Conservation (phyloP, 805 yeast species). For the Saturnispora halmiae region DNA sequence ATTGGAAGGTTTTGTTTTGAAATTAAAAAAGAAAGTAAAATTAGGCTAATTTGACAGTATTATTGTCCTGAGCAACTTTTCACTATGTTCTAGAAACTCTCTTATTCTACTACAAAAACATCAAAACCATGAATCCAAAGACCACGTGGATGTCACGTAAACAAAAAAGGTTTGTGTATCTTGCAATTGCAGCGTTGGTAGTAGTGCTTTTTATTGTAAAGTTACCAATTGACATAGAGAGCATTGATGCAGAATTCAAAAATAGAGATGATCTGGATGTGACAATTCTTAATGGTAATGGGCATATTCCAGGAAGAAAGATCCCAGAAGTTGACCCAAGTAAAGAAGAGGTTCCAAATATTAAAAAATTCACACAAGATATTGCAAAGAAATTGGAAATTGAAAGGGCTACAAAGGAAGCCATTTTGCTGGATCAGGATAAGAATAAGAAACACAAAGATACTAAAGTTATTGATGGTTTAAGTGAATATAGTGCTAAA, state of each 20-base stretch:
- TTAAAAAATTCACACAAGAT: background rate
- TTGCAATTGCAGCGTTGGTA: background rate
- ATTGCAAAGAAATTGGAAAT: constrained; percentile 1
- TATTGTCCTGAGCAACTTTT: too few relatives aligned
- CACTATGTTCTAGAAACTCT: too few relatives aligned
- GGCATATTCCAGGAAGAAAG: constrained; percentile 1
- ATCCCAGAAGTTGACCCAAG: background rate
- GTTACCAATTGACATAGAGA: background rate
- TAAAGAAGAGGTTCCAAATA: background rate
- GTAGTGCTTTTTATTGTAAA: background rate
- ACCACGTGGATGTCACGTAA: constrained; percentile 1
- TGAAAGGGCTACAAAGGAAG: constrained; percentile 1
- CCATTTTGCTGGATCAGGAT: constrained; percentile 9
- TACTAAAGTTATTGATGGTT: background rate
- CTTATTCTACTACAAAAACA: background rate
- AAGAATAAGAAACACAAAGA: constrained; percentile 9
- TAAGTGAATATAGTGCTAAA: constrained; percentile 31
- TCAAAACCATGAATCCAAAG: constrained; percentile 5
- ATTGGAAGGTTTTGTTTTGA: too few relatives aligned
- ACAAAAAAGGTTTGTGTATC: constrained; percentile 4
- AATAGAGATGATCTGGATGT: background rate
- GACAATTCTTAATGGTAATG: constrained; percentile 4
- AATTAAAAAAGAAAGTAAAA: too few relatives aligned
- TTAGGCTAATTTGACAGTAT: too few relatives aligned
- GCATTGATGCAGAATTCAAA: constrained; percentile 27